These are phyloP conservation scores for Geranium rotundifolium DNA, from an alignment of 345 rosid species.

Conservation along the genomic window DNA sequence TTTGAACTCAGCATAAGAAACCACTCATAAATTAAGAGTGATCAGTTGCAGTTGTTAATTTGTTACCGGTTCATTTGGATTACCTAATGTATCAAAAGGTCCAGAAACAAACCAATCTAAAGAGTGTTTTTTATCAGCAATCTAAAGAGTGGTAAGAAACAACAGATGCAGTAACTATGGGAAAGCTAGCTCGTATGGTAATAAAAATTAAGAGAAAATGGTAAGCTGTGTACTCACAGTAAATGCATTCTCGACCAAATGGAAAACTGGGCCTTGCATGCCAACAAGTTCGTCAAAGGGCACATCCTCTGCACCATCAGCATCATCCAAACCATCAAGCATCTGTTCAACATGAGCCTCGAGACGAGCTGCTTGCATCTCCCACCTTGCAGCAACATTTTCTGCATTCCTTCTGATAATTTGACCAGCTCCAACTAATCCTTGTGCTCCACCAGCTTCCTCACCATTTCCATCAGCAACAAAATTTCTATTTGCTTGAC, in stretches of 20 bases:
- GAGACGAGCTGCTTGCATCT: constrained; percentile 97
- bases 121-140: too few species aligned
- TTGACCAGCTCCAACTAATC: constrained; percentile 73
- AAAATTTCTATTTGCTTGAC: constrained; percentile 66
- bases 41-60: too few species aligned
- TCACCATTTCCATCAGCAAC: constrained; percentile 73
- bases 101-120: too few species aligned
- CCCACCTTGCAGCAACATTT: constrained; percentile 96
- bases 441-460: constrained; percentile 71
- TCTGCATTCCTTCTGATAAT: constrained; percentile 73
- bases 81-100: too few species aligned
- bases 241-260: constrained; percentile 98
- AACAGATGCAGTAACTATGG: too few species aligned
- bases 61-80: too few species aligned
- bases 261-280: constrained; percentile 99
- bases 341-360: constrained; percentile 99
- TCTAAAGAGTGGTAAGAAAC: too few species aligned
- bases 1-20: too few species aligned
- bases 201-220: too few species aligned
- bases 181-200: too few species aligned
- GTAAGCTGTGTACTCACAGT: constrained; percentile 47
- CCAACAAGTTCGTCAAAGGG: constrained; percentile 99
- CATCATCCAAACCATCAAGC: constrained; percentile 97
- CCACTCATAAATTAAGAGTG: too few species aligned
- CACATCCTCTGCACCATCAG: constrained; percentile 99